A percentile compares a stretch with the other conserved stretches of the same genome.
Conservation (phyloP, 2,329 filamentous ascomycete species). For the Dactylonectria macrodidyma region DNA sequence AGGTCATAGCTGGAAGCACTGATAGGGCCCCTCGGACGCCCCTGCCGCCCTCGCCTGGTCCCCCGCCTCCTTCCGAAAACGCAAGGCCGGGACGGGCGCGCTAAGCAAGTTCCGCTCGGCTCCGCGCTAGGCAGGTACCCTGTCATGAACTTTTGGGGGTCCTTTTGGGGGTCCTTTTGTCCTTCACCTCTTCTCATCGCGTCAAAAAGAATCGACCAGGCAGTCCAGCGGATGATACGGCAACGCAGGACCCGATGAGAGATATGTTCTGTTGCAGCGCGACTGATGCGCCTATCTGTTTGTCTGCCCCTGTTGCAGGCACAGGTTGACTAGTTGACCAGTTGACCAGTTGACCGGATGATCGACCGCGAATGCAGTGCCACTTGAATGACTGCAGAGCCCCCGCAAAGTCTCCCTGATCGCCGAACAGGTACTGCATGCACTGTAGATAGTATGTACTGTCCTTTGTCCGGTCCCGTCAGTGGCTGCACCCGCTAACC, state of each 20-base stretch:
- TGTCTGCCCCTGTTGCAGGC: neutral
- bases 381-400: neutral
- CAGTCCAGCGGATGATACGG: slow-evolving; percentile 4
- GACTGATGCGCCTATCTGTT: neutral
- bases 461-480: neutral
- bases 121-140: neutral
- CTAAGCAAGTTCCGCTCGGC: slow-evolving; percentile 5
- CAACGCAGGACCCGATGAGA: slow-evolving; percentile 1
- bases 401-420: no score
- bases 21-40: neutral
- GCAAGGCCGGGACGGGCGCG: slow-evolving; percentile 4
- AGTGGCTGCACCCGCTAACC: neutral
- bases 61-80: slow-evolving; percentile 25
- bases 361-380: neutral
- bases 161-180: slow-evolving; percentile 3
- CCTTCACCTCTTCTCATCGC: neutral
- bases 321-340: neutral
- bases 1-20: neutral
- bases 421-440: no score
- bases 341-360: slow-evolving; percentile 3
- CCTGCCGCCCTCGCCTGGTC: slow-evolving; percentile 8
- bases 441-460: neutral
- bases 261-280: neutral
- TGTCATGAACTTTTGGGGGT: neutral
- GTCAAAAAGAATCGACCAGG: neutral